These are phyloP conservation scores for Aegle marmelos DNA, from an alignment of 345 rosid genomes.

Conservation along the genomic window DNA sequence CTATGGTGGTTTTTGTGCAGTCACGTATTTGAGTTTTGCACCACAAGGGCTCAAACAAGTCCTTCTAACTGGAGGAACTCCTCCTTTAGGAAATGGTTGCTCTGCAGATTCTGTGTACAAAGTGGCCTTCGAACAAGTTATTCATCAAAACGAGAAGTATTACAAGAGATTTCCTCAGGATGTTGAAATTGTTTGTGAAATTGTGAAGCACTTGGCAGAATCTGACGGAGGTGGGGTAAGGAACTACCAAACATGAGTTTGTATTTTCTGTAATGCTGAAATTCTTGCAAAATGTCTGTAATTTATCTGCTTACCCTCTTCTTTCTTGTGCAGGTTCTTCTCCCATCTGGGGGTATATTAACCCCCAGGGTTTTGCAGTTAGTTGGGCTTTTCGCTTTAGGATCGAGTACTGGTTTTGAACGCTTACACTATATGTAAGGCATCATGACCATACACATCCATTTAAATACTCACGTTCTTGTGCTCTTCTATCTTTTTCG, in stretches of 20 bases:
- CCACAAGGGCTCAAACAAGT: constrained; percentile 90
- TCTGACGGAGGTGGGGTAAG: constrained; percentile 89
- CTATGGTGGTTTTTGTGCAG: constrained; percentile 92
- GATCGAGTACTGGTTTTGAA: constrained; percentile 85
- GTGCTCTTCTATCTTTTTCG: neutral
- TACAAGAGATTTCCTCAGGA: constrained; percentile 90
- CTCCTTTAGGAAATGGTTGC: constrained; percentile 70
- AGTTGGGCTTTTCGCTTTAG: constrained; percentile 84
- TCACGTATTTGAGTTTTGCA: constrained; percentile 84
- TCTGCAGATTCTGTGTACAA: constrained; percentile 68
- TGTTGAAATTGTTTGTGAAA: constrained; percentile 58
- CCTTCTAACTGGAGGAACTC: constrained; percentile 89
- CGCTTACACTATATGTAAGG: constrained; percentile 87
- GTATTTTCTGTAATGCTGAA: neutral
- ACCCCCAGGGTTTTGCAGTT: constrained; percentile 76
- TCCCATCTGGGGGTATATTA: constrained; percentile 88
- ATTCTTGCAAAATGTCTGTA: neutral
- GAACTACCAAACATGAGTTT: constrained; percentile 6
- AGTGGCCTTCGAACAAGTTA: constrained; percentile 52
- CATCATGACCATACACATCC: neutral
- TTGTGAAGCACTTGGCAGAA: constrained; percentile 62
- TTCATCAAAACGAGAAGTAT: constrained; percentile 79
- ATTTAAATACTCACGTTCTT: neutral
- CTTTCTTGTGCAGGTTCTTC: constrained; percentile 52
- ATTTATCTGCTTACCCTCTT: neutral